Evolutionary conservation across 202 grass and related monocot species (phyloP).

Genomic region (Carex arenaria): DNA sequence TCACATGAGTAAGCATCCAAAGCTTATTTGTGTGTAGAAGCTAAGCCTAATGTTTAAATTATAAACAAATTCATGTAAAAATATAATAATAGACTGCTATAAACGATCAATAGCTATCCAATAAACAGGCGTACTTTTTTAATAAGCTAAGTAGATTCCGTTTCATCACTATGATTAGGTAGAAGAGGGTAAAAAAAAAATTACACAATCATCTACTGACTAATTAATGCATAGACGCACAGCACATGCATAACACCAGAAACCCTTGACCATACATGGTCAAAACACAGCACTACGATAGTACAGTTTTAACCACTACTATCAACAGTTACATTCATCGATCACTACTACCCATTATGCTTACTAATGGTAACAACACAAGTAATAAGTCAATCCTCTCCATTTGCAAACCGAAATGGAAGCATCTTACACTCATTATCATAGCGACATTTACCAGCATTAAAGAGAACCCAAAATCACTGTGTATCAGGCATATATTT

Average conservation of each 20-base stretch:
- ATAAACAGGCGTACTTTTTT: not conserved
- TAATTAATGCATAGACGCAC: not conserved
- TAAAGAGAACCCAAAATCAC: not conserved
- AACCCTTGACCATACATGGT: slow-evolving; percentile 19
- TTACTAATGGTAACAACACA: not conserved
- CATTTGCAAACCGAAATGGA: not conserved
- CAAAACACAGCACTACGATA: slow-evolving; percentile 1
- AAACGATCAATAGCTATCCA: not conserved
- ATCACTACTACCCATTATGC: not conserved
- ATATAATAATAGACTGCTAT: not conserved
- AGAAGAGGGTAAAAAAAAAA: not conserved
- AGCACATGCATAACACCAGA: slow-evolving; percentile 15
- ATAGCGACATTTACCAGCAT: not conserved
- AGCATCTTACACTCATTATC: not conserved
- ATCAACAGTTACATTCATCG: not conserved
- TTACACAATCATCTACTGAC: not conserved
- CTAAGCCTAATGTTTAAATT: not conserved
- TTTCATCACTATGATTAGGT: not conserved
- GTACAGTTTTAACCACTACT: not conserved
- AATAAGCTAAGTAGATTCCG: not conserved
- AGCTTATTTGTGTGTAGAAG: too few species aligned
- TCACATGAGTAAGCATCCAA: slow-evolving; percentile 2
- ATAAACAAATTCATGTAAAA: not conserved
- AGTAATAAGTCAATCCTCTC: not conserved
- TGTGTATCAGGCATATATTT: not conserved